Conservation (phyloP, 2,329 filamentous ascomycete genomes). For the Neobulgaria alba region DNA sequence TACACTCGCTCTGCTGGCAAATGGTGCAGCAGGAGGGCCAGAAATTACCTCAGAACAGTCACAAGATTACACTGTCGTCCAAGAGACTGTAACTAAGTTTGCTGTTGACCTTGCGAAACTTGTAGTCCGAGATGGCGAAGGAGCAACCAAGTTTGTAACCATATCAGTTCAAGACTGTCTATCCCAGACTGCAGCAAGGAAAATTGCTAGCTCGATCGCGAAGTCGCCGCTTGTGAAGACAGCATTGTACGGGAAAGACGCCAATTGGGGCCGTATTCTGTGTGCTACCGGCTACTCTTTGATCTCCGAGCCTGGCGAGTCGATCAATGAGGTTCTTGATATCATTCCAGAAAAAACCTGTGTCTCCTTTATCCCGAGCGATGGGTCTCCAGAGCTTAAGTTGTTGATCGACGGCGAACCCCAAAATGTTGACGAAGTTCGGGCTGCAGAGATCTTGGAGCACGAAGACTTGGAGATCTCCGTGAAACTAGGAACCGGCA, state of each 20-base stretch:
- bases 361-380: conserved; percentile 69
- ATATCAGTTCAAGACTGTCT: conserved; percentile 72
- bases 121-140: conserved; percentile 91
- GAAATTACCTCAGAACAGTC: conserved; percentile 45
- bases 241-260: conserved; percentile 90
- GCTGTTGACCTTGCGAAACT: conserved; percentile 80
- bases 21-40: conserved; percentile 76
- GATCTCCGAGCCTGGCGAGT: conserved; percentile 48
- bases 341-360: conserved; percentile 63
- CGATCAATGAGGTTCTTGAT: conserved; percentile 50
- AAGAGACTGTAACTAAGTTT: conserved; percentile 64
- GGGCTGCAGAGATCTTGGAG: conserved; percentile 70
- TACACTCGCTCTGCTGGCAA: conserved; percentile 88
- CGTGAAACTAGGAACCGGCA: conserved; percentile 61
- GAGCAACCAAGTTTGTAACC: conserved; percentile 96
- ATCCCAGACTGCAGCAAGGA: conserved; percentile 61
- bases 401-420: conserved; percentile 73
- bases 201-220: conserved; percentile 81
- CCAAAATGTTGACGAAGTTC: conserved; percentile 65
- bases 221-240: conserved; percentile 93
- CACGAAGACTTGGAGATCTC: conserved; percentile 73
- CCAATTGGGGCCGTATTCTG: conserved; percentile 96
- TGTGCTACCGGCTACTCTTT: conserved; percentile 83
- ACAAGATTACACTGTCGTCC: conserved; percentile 64
- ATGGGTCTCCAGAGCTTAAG: conserved; percentile 69